Evolutionary conservation across 2,329 filamentous ascomycete species (phyloP).

Genomic region (Claviceps fusiformis): DNA sequence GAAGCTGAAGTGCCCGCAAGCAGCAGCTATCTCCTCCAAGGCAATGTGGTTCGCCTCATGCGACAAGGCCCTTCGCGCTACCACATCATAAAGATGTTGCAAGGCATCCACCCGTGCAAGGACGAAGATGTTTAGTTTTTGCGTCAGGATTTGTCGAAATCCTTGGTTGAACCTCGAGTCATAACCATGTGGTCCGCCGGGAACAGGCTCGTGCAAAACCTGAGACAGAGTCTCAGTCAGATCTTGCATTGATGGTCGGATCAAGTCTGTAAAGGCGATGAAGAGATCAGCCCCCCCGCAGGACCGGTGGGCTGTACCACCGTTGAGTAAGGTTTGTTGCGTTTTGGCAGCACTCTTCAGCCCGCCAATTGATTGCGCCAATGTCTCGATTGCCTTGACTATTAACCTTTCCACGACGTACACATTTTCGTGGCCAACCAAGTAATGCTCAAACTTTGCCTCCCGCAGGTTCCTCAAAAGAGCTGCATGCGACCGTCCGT

Average conservation of each 20-base stretch:
- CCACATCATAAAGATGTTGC: conserved; percentile 59
- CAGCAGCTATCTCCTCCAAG: conserved; percentile 83
- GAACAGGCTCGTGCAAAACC: conserved; percentile 71
- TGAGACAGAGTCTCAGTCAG: conserved; percentile 71
- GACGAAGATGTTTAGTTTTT: conserved; percentile 63
- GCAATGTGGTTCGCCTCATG: conserved; percentile 66
- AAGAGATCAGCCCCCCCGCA: conserved; percentile 57
- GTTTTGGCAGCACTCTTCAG: conserved; percentile 73
- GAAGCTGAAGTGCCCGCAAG: conserved; percentile 85
- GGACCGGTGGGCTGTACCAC: not conserved
- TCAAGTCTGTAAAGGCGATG: conserved; percentile 66
- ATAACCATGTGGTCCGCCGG: conserved; percentile 25
- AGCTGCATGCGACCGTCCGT: conserved; percentile 33
- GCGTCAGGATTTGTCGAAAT: conserved; percentile 60
- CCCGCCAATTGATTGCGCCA: conserved; percentile 76
- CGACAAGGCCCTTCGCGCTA: conserved; percentile 47
- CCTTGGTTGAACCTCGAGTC: conserved; percentile 52
- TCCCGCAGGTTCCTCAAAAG: conserved; percentile 61
- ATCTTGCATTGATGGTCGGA: conserved; percentile 84
- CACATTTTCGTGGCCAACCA: conserved; percentile 60
- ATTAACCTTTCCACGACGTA: conserved; percentile 63
- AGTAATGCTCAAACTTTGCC: conserved; percentile 72
- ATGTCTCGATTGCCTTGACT: conserved; percentile 64
- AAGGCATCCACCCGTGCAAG: conserved; percentile 59
- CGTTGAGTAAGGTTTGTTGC: conserved; percentile 64